Percentiles rank a stretch among this genome's conserved stretches.
Conservation (phyloP, 78 protist genomes). For the Chrysochromulina tobinii region DNA sequence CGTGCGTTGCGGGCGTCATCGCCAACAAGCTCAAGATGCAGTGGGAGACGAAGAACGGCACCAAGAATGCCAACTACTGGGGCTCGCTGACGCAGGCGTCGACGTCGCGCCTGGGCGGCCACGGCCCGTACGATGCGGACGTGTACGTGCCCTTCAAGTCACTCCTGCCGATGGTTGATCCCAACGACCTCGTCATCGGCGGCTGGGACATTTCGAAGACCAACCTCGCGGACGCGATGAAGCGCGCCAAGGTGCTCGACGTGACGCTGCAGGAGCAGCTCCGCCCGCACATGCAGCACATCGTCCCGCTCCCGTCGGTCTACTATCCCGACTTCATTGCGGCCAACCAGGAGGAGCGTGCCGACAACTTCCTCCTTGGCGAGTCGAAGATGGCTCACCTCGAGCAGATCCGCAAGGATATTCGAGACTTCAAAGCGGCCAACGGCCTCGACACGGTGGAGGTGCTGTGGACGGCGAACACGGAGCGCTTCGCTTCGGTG, state of each 20-base stretch:
- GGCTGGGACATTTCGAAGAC: slow-evolving; percentile 98
- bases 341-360: slow-evolving; percentile 96
- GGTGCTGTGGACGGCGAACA: slow-evolving; percentile 98
- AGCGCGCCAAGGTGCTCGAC: slow-evolving; percentile 93
- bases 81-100: slow-evolving; percentile 94
- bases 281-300: slow-evolving; percentile 72
- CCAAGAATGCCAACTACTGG: slow-evolving; percentile 89
- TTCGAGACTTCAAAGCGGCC: slow-evolving; percentile 90
- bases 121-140: slow-evolving; percentile 68
- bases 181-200: slow-evolving; percentile 94
- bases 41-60: slow-evolving; percentile 90
- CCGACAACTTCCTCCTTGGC: slow-evolving; percentile 94
- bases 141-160: slow-evolving; percentile 80
- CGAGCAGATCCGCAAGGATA: slow-evolving; percentile 90
- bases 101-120: slow-evolving; percentile 83
- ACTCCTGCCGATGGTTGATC: slow-evolving; percentile 98
- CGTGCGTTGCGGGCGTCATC: slow-evolving; percentile 87
- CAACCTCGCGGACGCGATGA: slow-evolving; percentile 93
- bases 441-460: slow-evolving; percentile 87
- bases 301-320: slow-evolving; percentile 89
- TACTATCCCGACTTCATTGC: slow-evolving; percentile 98
- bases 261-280: slow-evolving; percentile 89
- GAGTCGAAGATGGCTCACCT: slow-evolving; percentile 34
- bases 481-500: slow-evolving; percentile 94
- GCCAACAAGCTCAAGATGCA: slow-evolving; percentile 89